Evolutionary conservation across 2,329 filamentous ascomycete genomes (phyloP), one percentile per base, ranked within the genome.

Genomic region (Fusarium coicis): DNA sequence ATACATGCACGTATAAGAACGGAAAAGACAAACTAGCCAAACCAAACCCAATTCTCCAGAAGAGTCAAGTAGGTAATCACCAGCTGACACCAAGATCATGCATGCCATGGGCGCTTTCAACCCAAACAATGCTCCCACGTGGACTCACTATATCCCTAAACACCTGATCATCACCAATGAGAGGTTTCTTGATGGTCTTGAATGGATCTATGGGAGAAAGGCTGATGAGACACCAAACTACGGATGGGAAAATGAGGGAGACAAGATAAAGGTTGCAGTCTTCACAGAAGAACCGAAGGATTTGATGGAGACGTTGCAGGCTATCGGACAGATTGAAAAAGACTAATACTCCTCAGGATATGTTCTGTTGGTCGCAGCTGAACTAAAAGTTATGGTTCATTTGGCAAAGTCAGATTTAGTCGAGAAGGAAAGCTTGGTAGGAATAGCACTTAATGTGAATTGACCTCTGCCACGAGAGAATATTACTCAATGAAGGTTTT

Each of bases 321-420:
- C 7, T 4, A 34, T 58, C 19, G 23, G 42, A 2, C 32, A 36
- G 19, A 30, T 58, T 30, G 36, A 37, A 7, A 50, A 50, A 26
- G 43, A 30, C 19, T 30, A 15, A 36, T 7, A 4, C 7, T 37
- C 19, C 19, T 26, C 7, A 5, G 19, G 18, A 19, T 53, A 14
- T 2, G 9, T 40, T 28, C 5, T 16, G 6, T 30, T n/a, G 21
- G 15, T 7, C 10, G 10, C 15, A 12, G 9, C 16, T 2, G 1
- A 39, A 5, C 8, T 4, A 3, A n/a, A 23, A 37, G 23, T 5
- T 7, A 5, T 54, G 10, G 12, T 28, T 12, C 14, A 14, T 6
- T 23, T 5, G 5, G 18, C 5, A n/a, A 9, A 9, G 15, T 9
- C 4, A 28, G 36, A n/a, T 15, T 2, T 8, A 19, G n/a, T 15